phyloP scores from a whole-genome alignment of 768 basidiomycete genomes.

The Naganishia vishniacii region DNA sequence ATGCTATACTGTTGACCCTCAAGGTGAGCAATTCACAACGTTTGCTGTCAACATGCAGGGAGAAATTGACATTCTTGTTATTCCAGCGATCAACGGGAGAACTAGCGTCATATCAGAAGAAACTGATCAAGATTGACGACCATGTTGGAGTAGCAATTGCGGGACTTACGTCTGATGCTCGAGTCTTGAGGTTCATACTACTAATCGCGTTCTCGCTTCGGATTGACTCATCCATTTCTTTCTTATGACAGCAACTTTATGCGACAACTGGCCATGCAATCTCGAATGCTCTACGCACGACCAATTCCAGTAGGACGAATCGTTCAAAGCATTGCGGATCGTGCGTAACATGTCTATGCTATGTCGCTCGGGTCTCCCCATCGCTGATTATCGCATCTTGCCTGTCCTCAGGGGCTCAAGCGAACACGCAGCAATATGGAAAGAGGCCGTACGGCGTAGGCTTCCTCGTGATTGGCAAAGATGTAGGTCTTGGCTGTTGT shows the following conservation, averaged over 20 bases:
- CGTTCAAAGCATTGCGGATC: slow-evolving; percentile 88
- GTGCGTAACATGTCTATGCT: slow-evolving; percentile 49
- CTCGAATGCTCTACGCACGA: slow-evolving; percentile 89
- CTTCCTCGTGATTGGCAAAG: slow-evolving; percentile 92
- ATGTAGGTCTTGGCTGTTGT: slow-evolving; percentile 50
- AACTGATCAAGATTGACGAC: slow-evolving; percentile 99
- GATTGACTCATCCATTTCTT: not conserved
- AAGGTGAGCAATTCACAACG: too few species aligned
- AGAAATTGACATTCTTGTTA: not conserved
- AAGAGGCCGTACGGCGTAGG: slow-evolving; percentile 96
- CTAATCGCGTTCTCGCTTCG: not conserved
- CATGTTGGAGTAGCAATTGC: slow-evolving; percentile 99
- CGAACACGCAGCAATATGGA: slow-evolving; percentile 98
- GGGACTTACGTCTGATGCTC: slow-evolving; percentile 95
- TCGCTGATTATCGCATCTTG: slow-evolving; percentile 50
- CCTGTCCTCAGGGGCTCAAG: slow-evolving; percentile 62
- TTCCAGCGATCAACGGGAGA: slow-evolving; percentile 90
- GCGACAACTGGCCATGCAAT: slow-evolving; percentile 96
- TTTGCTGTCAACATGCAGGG: slow-evolving; percentile 4
- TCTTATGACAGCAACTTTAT: slow-evolving; percentile 88
- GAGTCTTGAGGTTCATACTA: slow-evolving; percentile 69
- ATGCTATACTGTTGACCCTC: slow-evolving; percentile 82
- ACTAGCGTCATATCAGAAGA: slow-evolving; percentile 98
- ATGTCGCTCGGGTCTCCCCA: slow-evolving; percentile 15
- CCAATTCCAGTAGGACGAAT: slow-evolving; percentile 90